Percentiles rank a stretch among this genome's conserved stretches.
phyloP scores from a whole-genome alignment of 2,329 filamentous ascomycete genomes.

The Exserohilum turcica region DNA sequence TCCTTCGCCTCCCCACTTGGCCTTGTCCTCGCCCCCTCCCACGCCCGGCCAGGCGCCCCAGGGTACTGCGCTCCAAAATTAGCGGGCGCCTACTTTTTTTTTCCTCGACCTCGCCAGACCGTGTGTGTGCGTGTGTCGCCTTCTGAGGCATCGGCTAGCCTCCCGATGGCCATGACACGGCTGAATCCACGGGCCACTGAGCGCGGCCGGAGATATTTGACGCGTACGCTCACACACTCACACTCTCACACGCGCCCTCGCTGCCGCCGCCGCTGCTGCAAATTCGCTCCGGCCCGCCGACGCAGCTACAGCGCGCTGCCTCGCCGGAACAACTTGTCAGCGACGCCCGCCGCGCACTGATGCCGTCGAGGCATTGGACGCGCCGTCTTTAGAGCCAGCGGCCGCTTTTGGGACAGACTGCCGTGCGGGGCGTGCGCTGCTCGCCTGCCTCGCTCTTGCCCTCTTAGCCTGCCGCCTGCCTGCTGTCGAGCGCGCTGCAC shows the following conservation, averaged over 20 bases:
- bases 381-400: slow-evolving; percentile 34
- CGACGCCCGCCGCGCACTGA: slow-evolving; percentile 35
- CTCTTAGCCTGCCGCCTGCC: slow-evolving; percentile 49
- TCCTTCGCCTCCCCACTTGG: slow-evolving; percentile 10
- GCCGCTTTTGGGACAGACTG: slow-evolving; percentile 33
- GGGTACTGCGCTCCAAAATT: slow-evolving; percentile 33
- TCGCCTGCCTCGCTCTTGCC: slow-evolving; percentile 48
- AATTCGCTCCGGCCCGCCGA: slow-evolving; percentile 45
- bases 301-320: slow-evolving; percentile 32
- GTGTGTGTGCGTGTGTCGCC: slow-evolving; percentile 22
- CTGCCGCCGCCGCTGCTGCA: slow-evolving; percentile 34
- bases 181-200: slow-evolving; percentile 43
- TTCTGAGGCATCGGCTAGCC: slow-evolving; percentile 39
- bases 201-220: slow-evolving; percentile 39
- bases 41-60: slow-evolving; percentile 11
- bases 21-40: slow-evolving; percentile 6
- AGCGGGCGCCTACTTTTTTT: slow-evolving; percentile 47
- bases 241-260: slow-evolving; percentile 21
- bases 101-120: slow-evolving; percentile 18
- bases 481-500: slow-evolving; percentile 46
- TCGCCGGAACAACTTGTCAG: slow-evolving; percentile 26
- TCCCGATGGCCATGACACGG: slow-evolving; percentile 47
- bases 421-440: slow-evolving; percentile 41
- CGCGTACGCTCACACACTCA: slow-evolving; percentile 24
- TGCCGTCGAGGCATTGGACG: slow-evolving; percentile 30